Evolutionary conservation across 2,329 filamentous ascomycete species (phyloP).

Genomic region (Drechslerella coelobrocha): DNA sequence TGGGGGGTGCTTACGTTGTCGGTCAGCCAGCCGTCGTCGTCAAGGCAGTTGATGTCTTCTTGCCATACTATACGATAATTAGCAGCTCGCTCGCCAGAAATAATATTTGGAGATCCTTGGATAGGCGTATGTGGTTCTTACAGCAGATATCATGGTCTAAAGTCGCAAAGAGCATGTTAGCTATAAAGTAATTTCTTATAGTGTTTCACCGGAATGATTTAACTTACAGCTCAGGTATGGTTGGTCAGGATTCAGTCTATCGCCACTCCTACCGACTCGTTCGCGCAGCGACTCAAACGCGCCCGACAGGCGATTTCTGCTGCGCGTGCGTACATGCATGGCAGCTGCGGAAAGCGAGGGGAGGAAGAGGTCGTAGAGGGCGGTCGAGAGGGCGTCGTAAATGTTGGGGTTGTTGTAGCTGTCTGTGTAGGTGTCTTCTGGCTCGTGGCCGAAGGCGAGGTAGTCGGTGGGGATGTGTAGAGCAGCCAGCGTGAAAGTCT

Average conservation of each 20-base stretch:
- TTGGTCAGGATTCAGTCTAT: slow-evolving; percentile 64
- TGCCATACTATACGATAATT: slow-evolving; percentile 70
- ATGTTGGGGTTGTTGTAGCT: slow-evolving; percentile 16
- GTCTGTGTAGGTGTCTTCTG: slow-evolving; percentile 12
- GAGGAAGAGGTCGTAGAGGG: slow-evolving; percentile 42
- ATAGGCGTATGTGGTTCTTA: slow-evolving; percentile 59
- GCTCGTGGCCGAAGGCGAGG: slow-evolving; percentile 45
- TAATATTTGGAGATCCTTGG: no score
- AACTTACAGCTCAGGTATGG: slow-evolving; percentile 74
- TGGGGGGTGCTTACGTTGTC: slow-evolving; percentile 77
- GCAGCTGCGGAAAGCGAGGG: slow-evolving; percentile 32
- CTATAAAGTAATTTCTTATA: slow-evolving; percentile 32
- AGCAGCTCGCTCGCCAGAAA: slow-evolving; percentile 51
- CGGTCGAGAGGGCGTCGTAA: slow-evolving; percentile 30
- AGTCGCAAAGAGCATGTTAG: background rate
- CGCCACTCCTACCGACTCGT: slow-evolving; percentile 29
- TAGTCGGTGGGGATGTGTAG: slow-evolving; percentile 30
- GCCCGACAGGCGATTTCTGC: slow-evolving; percentile 33
- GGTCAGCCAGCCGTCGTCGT: slow-evolving; percentile 93
- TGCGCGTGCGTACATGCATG: slow-evolving; percentile 38
- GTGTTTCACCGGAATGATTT: slow-evolving; percentile 4
- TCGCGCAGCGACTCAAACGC: slow-evolving; percentile 36
- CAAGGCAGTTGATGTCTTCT: slow-evolving; percentile 86
- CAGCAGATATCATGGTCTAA: slow-evolving; percentile 71
- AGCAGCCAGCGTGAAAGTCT: slow-evolving; percentile 41